These are phyloP conservation scores for Paramecium octaurelia DNA, from an alignment of 73 alveolate species.

Conservation along the genomic window DNA sequence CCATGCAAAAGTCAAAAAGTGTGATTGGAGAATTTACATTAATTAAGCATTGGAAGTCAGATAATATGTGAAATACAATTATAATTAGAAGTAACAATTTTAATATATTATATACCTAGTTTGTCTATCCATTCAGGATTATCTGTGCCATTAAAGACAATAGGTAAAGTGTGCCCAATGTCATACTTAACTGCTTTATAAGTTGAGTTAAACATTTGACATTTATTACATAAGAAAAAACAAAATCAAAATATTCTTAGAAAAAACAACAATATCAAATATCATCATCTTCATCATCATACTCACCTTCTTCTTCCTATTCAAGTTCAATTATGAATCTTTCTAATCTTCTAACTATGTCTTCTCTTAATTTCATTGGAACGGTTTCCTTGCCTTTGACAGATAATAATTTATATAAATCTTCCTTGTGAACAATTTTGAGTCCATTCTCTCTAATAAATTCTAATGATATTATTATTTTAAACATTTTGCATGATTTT, in stretches of 20 bases:
- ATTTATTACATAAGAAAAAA: background rate
- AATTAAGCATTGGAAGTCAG: background rate
- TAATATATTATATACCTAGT: background rate
- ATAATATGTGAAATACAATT: background rate
- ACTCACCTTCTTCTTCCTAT: background rate
- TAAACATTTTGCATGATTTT: constrained; percentile 69
- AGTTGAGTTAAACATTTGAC: background rate
- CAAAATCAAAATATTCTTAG: background rate
- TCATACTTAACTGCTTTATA: background rate
- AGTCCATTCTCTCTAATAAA: background rate
- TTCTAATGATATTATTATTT: background rate
- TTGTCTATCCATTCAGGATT: background rate
- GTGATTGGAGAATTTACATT: background rate
- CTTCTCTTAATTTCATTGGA: constrained; percentile 77
- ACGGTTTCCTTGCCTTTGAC: constrained; percentile 73
- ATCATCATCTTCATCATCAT: background rate
- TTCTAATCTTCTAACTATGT: constrained; percentile 68
- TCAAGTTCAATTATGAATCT: constrained; percentile 23
- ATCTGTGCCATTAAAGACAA: background rate
- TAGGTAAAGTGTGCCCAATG: background rate
- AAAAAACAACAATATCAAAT: background rate
- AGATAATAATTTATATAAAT: background rate
- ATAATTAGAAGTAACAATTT: background rate
- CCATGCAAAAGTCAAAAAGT: background rate
- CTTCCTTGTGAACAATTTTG: background rate